These are phyloP conservation scores for Vitellaria paradoxa DNA, from an alignment of 179 eudicot genomes.

Conservation along the genomic window DNA sequence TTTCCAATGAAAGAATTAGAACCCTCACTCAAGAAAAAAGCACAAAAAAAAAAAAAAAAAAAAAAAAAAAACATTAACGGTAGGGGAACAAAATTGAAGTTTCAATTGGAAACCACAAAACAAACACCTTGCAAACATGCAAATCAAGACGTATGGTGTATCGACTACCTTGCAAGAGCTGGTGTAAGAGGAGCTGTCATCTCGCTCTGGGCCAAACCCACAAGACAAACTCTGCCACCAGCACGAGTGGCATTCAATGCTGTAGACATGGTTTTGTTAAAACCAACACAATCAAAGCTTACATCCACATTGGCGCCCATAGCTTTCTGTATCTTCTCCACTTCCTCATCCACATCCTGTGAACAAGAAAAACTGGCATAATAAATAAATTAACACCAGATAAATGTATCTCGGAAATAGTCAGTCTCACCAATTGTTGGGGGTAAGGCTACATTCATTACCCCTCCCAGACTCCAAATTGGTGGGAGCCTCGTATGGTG, in stretches of 20 bases:
- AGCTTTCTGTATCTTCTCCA: constrained; percentile 39
- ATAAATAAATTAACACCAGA: neutral
- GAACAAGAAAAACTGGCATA: neutral
- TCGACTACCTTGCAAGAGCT: constrained; percentile 58
- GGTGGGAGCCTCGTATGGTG: no score
- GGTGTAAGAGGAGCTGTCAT: constrained; percentile 70
- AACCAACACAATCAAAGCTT: constrained; percentile 74
- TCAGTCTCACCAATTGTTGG: no score
- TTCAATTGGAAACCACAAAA: neutral
- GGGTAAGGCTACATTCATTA: no score
- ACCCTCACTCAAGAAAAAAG: no score
- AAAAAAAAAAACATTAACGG: no score
- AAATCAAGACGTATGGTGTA: neutral
- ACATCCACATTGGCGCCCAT: constrained; percentile 54
- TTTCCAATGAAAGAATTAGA: neutral
- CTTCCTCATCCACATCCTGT: constrained; percentile 58
- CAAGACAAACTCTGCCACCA: constrained; percentile 74
- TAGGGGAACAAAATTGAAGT: neutral
- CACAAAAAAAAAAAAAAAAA: no score
- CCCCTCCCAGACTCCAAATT: no score
- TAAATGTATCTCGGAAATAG: neutral
- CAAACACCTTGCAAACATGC: neutral
- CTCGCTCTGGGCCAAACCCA: constrained; percentile 67
- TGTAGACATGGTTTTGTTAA: constrained; percentile 72
- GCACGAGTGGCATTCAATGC: constrained; percentile 55